These are phyloP conservation scores for Hura crepitans DNA, from an alignment of 441 rosid species.

Conservation along the genomic window DNA sequence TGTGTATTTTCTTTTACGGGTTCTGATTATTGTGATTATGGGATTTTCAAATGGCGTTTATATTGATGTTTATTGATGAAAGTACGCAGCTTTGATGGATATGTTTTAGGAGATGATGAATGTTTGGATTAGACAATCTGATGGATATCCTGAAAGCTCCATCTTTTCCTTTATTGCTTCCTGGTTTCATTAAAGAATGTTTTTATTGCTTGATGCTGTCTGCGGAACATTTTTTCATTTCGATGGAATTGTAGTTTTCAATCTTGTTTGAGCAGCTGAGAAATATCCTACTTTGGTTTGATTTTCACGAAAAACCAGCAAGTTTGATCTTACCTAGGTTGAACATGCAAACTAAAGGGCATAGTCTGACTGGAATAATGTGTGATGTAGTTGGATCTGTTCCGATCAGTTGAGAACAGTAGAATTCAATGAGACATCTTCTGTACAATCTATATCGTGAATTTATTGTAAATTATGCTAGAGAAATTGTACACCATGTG, in stretches of 20 bases:
- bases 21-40: neutral
- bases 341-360: too few species aligned
- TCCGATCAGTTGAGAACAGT: neutral
- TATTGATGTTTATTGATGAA: neutral
- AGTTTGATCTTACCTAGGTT: too few species aligned
- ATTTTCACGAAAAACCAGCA: too few species aligned
- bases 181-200: neutral
- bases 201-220: too few species aligned
- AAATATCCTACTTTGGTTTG: too few species aligned
- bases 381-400: too few species aligned
- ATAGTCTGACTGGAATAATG: too few species aligned
- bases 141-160: neutral
- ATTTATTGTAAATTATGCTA: neutral
- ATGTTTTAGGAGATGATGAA: neutral
- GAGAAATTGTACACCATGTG: too few species aligned
- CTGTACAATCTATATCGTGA: neutral
- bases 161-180: neutral
- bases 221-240: too few species aligned
- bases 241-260: too few species aligned
- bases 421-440: neutral
- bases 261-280: too few species aligned
- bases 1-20: neutral
- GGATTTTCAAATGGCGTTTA: neutral
- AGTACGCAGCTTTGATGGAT: neutral
- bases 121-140: neutral